These are phyloP conservation scores for Colletotrichum paranaense DNA, from an alignment of 2,329 filamentous ascomycete species.

Conservation along the genomic window DNA sequence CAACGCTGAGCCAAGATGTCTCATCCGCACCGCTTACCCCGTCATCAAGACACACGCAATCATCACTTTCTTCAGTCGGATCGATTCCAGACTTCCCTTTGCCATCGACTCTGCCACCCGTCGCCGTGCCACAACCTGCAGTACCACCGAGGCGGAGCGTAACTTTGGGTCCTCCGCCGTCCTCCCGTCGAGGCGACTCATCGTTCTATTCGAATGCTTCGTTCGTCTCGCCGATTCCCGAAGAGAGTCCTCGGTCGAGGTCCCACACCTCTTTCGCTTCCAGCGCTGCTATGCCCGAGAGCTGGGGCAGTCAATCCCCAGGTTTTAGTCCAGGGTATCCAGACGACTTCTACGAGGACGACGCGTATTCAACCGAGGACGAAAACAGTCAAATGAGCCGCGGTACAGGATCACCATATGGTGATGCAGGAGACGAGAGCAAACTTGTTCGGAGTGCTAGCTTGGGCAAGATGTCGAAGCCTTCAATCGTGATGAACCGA, in stretches of 20 bases:
- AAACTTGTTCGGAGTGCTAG: constrained; percentile 71
- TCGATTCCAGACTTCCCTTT: constrained; percentile 71
- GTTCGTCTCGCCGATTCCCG: constrained; percentile 80
- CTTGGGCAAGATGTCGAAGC: constrained; percentile 69
- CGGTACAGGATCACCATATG: constrained; percentile 49
- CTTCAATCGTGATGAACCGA: constrained; percentile 62
- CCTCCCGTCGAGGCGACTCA: constrained; percentile 68
- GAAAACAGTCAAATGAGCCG: constrained; percentile 28
- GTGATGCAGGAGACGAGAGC: constrained; percentile 65
- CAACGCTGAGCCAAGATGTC: constrained; percentile 47
- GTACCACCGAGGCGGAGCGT: constrained; percentile 59
- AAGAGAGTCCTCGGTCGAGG: constrained; percentile 70
- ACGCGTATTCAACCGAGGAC: constrained; percentile 54
- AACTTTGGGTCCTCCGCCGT: constrained; percentile 70
- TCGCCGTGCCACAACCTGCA: constrained; percentile 37
- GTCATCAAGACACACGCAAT: constrained; percentile 62
- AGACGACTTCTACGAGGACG: constrained; percentile 64
- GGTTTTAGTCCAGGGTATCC: constrained; percentile 56
- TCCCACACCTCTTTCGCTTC: constrained; percentile 77
- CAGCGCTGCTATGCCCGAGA: constrained; percentile 77
- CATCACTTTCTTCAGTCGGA: constrained; percentile 64
- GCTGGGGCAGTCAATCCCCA: constrained; percentile 67
- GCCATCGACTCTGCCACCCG: constrained; percentile 46
- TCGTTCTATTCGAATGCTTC: constrained; percentile 75
- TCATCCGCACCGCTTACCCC: constrained; percentile 59